Base-by-base conservation (phyloP, 306 rosid species). In the Sesbania bispinosa region DNA sequence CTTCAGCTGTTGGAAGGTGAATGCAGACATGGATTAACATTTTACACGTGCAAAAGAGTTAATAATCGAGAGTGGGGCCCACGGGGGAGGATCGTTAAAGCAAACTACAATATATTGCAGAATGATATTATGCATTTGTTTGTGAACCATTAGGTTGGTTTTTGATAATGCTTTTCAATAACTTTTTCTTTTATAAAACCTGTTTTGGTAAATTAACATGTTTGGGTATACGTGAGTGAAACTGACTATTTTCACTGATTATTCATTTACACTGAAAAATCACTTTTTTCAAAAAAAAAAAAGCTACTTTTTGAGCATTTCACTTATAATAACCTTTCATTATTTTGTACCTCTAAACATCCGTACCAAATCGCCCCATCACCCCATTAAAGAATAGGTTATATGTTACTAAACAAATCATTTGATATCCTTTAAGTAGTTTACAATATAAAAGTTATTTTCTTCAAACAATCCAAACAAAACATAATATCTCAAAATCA, bases 1-100 rank as follows among this genome's bases (percentile, higher is more conserved):
- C 42, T 42, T 21, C 14, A 11, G 27, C 43, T 33, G 29, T 62
- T 64, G 43, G 30, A 61, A 46, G 41, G 50, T 27, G 58, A 58
- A 47, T 43, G 63, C 9, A 50, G 41, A 9, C 41, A 63, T 11
- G 23, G 10, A 33, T 27, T 50, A 20, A 24, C 33, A 18, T 33
- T 30, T n/a, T 30, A 15, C 2, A 8, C 14, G 18, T 38, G n/a
- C 10, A 11, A 42, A 52, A 58, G 35, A 43, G 8, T 3, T 32
- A 27, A 27, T 9, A 35, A 66, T 10, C 11, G 58, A 32, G 54
- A 14, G 21, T n/a, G n/a, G 98, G 80, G 90, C 85, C 76, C 87
- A 94, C 69, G 73, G 77, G 54, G 97, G 97, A 82, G n/a, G n/a
- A n/a, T n/a, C n/a, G n/a, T n/a, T n/a, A 16, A 30, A 19, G 19